Base-by-base conservation (phyloP, 257 asterid species). In the Solanum appendiculatum region DNA sequence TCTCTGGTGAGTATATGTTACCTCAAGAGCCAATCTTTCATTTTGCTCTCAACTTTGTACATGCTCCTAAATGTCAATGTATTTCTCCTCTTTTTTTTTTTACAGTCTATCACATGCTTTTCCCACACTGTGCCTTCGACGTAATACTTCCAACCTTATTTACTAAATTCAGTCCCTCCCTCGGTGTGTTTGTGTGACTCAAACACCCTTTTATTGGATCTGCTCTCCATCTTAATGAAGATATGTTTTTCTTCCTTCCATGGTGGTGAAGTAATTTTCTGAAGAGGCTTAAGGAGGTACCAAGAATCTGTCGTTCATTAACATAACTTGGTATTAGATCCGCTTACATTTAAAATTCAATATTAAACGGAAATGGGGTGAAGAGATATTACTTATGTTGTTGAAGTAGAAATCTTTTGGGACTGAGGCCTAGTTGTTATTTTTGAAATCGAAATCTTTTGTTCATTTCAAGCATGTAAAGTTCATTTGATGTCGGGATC, bases 1-100 rank as follows among this genome's bases (percentile, higher is more conserved):
- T 91, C 91, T 89, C 93, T 87, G 98, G 99, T 95, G 86, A 90
- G 93, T 75, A 86, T 48, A 36, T n/a, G 31, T 80, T 56, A 29
- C 91, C 85, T 27, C 21, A 36, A 80, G 48, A 66, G 31, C 14
- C 16, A 60, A 10, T 37, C 66, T 88, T 75, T 83, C 82, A n/a
- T 83, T 29, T 48, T 51, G 25, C 68, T 56, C 86, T 46, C 21
- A 2, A 11, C 29, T 74, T 33, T 77, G 37, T 77, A 14, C 13
- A 7, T 77, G 83, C 31, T 37, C 2, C 58, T 75, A n/a, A 6
- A 23, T n/a, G 83, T 40, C 60, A 25, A 8, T 42, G 40, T 46
- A 0, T 46, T 16, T 46, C 27, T 27, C 27, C 44, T 29, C 27
- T 16, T 66, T 29, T 27, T 27, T n/a, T 42, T 21, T 56, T 75